Percentiles rank a stretch among this genome's conserved stretches.
Conservation (phyloP, 192 early-diverging fungal species). For the Rhizophlyctis rosea region DNA sequence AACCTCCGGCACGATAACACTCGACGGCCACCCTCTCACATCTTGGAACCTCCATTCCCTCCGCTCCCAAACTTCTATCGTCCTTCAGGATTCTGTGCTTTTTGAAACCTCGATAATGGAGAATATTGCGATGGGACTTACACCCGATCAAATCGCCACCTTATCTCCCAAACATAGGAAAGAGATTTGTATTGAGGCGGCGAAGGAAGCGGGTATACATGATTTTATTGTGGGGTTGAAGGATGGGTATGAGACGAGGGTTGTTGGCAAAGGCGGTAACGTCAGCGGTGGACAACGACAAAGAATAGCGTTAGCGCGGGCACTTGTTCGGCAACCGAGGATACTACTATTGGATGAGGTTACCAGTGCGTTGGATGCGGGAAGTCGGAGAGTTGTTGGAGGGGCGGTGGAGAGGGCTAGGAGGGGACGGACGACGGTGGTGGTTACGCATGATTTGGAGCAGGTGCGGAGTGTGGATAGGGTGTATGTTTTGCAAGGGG, state of each 20-base stretch:
- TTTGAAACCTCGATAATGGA: conserved; percentile 47
- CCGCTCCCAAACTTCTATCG: conserved; percentile 74
- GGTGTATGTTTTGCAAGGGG: conserved; percentile 68
- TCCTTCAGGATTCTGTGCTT: conserved; percentile 77
- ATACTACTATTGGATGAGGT: conserved; percentile 64
- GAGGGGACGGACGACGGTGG: conserved; percentile 72
- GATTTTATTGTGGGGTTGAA: conserved; percentile 64
- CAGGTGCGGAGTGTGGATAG: conserved; percentile 78
- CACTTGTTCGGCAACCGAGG: conserved; percentile 74
- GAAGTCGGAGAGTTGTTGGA: conserved; percentile 43
- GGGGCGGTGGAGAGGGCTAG: conserved; percentile 38
- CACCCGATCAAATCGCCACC: conserved; percentile 27
- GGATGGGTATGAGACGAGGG: conserved; percentile 74
- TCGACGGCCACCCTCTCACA: conserved; percentile 43
- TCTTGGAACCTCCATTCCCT: conserved; percentile 68
- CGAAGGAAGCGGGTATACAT: conserved; percentile 8
- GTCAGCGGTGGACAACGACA: conserved; percentile 90
- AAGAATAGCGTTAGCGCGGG: conserved; percentile 91
- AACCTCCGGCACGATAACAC: conserved; percentile 1
- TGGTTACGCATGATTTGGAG: conserved; percentile 74
- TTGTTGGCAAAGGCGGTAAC: conserved; percentile 72
- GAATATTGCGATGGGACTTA: conserved; percentile 32
- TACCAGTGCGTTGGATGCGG: conserved; percentile 44
- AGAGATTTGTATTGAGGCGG: conserved; percentile 37
- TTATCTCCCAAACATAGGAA: conserved; percentile 1